Evolutionary conservation across 768 basidiomycete species (phyloP), one percentile per base, ranked within the genome.

Genomic region (Naganishia vishniacii): DNA sequence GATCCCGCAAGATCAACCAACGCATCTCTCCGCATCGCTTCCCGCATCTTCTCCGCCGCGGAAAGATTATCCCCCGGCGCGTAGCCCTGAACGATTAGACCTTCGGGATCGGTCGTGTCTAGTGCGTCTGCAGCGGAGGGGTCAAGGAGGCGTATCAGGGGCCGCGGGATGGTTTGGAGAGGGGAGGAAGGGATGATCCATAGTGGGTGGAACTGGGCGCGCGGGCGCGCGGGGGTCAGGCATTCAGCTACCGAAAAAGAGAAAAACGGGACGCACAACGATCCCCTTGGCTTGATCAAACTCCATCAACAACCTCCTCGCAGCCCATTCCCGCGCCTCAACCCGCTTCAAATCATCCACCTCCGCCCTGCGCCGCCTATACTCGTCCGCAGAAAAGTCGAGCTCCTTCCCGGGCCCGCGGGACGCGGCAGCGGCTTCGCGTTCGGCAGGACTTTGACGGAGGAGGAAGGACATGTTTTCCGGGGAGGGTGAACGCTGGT

Each of bases 11-110:
- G 32, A 0, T 65, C 60, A 4, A 66, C 64, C 44, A 77, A 60
- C 70, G 73, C 75, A 48, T 77, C 75, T 40, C 68, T 26, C 47
- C 73, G 59, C 66, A 77, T 75, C n/a, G 75, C 75, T 49, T 70
- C 71, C 20, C 67, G 62, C 26, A 73, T 61, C 42, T 71, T 69
- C 28, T 60, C 61, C 48, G 67, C 56, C 8, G 31, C 49, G 3
- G 40, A 28, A 12, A 32, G 37, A 25, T 51, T 32, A 6, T 53
- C 41, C 11, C 26, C 41, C 37, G 6, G 25, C 4, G 23, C 9
- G 2, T 12, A 44, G 18, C 47, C 46, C n/a, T 26, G 29, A 16
- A 15, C 7, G 13, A 5, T 34, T 2, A 48, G 47, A 9, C 32
- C 26, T 20, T 25, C 37, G 18, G 18, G 23, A 20, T 46, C 32